Base-by-base conservation (phyloP, 139 green algal species). In the Closterium sp. region DNA sequence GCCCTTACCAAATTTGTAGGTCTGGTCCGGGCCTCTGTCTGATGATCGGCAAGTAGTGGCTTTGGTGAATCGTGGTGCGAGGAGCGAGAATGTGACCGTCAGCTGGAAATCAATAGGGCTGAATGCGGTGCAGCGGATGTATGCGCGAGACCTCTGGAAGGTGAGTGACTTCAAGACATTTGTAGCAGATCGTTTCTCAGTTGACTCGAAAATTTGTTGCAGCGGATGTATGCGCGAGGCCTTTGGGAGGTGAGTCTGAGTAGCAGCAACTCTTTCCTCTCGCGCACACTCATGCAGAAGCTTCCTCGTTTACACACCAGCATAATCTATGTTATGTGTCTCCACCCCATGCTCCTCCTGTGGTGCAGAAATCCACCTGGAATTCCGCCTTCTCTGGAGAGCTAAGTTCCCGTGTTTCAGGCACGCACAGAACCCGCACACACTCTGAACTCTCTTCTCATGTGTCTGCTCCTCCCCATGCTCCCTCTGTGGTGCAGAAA, bases 141-240 rank as follows among this genome's bases (percentile, higher is more conserved):
- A 31, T 32, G 90, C 90, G 11, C 90, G 73, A 11, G 90, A 92
- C 38, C 32, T 92, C n/a, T 92, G 90, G 90, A 21, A 92, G 73
- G 90, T 92, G 4, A 6, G 38, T 45, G 38, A 45, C 38, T 10
- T 45, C 38, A 45, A 45, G 2, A 45, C 38, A 9, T 45, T 45
- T 45, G 38, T 45, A 45, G 38, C 38, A 45, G 10, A 45, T 45
- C 38, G 38, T 45, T 45, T 45, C 38, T 45, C 10, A 45, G 38
- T 45, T 73, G 50, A 3, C 50, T 22, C 17, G 10, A 73, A 73
- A 73, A 73, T 27, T 11, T 10, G 13, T 9, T 73, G 50, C 50
- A 73, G 50, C 50, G 13, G 50, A 73, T 27, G 50, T 73, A 73
- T 73, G 84, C 84, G 1, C 84, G 28, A 21, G 84, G 22, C 84